Conservation (phyloP, 352 stramenopile species). For the Globisporangium yorkense region DNA sequence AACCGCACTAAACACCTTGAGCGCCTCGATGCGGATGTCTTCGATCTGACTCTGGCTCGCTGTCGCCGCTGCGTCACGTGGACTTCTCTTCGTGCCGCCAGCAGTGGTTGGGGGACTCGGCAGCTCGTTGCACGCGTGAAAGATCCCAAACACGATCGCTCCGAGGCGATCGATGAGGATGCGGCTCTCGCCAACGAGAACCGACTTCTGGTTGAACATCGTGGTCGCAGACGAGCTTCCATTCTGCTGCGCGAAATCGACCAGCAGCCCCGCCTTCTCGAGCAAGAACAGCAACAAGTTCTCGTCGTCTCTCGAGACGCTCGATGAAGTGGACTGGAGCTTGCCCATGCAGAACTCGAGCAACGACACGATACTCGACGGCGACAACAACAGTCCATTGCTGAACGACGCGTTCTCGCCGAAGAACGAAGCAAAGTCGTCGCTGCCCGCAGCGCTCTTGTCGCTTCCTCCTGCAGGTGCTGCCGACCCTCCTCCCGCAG, state of each 20-base stretch:
- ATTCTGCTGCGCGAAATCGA: slow-evolving; percentile 13
- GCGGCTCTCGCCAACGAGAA: slow-evolving; percentile 13
- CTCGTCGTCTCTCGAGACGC: slow-evolving; percentile 16
- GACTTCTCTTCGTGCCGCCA: not conserved
- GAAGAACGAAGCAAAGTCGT: slow-evolving; percentile 15
- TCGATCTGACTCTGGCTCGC: slow-evolving; percentile 6
- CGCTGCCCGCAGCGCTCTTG: slow-evolving; percentile 1
- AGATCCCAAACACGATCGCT: slow-evolving; percentile 15
- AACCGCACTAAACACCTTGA: slow-evolving; percentile 13
- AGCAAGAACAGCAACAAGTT: slow-evolving; percentile 18
- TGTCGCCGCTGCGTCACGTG: slow-evolving; percentile 1
- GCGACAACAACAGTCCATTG: slow-evolving; percentile 14
- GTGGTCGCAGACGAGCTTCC: slow-evolving; percentile 1
- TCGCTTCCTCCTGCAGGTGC: not conserved
- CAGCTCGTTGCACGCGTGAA: slow-evolving; percentile 6
- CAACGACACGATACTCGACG: slow-evolving; percentile 12
- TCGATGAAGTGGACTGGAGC: not conserved
- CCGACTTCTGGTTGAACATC: slow-evolving; percentile 12
- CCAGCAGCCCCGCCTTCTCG: slow-evolving; percentile 7
- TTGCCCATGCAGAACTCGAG: slow-evolving; percentile 10
- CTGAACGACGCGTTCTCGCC: slow-evolving; percentile 13
- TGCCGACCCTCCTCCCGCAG: not conserved
- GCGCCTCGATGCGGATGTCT: slow-evolving; percentile 13
- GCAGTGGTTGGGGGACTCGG: not conserved
- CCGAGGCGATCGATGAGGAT: slow-evolving; percentile 18